These are phyloP conservation scores for Dactylis glomerata DNA, from an alignment of 176 grass and related monocot species.

Conservation along the genomic window DNA sequence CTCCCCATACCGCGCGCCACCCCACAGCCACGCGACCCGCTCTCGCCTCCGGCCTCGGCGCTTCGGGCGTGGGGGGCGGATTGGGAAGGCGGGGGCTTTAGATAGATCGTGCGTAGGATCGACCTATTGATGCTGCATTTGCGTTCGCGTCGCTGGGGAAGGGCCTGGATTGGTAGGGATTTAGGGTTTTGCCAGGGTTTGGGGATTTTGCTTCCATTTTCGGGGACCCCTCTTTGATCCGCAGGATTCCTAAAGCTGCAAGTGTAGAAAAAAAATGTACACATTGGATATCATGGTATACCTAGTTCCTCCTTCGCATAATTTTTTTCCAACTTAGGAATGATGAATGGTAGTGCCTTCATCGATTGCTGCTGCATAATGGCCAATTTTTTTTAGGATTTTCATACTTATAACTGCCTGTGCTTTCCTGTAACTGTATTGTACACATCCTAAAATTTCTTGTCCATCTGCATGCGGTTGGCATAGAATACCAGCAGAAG, in stretches of 20 bases:
- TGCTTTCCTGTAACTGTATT: neutral
- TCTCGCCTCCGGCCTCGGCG: neutral
- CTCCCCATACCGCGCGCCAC: neutral
- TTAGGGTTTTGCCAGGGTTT: neutral
- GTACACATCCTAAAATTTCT: neutral
- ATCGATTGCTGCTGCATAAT: neutral
- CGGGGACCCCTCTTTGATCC: neutral
- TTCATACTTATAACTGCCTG: neutral
- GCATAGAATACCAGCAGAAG: neutral
- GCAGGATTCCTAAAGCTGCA: neutral
- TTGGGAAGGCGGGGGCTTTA: neutral
- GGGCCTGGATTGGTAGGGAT: neutral
- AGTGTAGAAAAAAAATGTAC: too few species aligned
- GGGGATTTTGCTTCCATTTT: neutral
- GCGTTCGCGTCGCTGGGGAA: neutral
- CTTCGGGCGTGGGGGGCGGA: neutral
- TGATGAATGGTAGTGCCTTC: neutral
- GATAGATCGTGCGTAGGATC: neutral
- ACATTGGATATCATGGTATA: neutral
- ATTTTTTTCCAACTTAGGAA: neutral
- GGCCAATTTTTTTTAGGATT: neutral
- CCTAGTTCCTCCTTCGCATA: neutral
- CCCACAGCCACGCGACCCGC: constrained; percentile 42
- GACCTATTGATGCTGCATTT: neutral
- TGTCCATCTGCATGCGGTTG: neutral